Base-by-base conservation (phyloP, 2,329 filamentous ascomycete species). In the Diaporthe capsici region DNA sequence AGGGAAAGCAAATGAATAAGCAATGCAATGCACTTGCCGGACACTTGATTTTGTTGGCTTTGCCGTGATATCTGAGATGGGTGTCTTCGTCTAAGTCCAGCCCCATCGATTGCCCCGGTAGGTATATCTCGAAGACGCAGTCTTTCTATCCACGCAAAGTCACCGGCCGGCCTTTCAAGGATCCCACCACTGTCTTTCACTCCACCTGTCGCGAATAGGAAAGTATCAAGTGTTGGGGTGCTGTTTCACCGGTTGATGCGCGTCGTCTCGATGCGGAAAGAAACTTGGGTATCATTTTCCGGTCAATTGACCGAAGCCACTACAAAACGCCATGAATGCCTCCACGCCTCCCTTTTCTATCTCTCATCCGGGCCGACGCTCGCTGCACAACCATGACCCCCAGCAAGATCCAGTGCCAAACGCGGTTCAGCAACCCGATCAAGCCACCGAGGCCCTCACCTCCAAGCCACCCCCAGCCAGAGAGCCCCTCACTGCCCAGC, bases 271-370 rank as follows among this genome's bases (percentile, higher is more conserved):
- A 6, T 22, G 47, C 31, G 28, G 25, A 60, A 53, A 34, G 22
- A 39, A 55, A 70, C 4, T 13, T 70, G 72, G 75, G 72, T 76
- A 76, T 74, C 67, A 75, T 71, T 68, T 71, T n/a, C n/a, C 20
- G 63, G 47, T 60, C 28, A 53, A 55, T 63, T 42, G 15, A 70
- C 67, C 58, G 28, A 58, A 63, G 20, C 22, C 47, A 49, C 58
- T 49, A 71, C 7, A 34, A 37, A 76, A 75, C 57, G 65, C 57
- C 51, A 17, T 70, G 31, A 63, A 71, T 51, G 57, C 51, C n/a
- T 60, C 22, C 22, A 31, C 5, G 8, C 47, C 34, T 20, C 15
- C 8, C 49, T 31, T 15, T 42, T 31, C 8, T 42, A 13, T 10
- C n/a, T 42, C 44, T 28, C 31, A 9, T 39, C 44, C 22, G 4